These are phyloP conservation scores for Fragilariopsis cylindrus DNA, from an alignment of 108 stramenopile species.

Conservation along the genomic window DNA sequence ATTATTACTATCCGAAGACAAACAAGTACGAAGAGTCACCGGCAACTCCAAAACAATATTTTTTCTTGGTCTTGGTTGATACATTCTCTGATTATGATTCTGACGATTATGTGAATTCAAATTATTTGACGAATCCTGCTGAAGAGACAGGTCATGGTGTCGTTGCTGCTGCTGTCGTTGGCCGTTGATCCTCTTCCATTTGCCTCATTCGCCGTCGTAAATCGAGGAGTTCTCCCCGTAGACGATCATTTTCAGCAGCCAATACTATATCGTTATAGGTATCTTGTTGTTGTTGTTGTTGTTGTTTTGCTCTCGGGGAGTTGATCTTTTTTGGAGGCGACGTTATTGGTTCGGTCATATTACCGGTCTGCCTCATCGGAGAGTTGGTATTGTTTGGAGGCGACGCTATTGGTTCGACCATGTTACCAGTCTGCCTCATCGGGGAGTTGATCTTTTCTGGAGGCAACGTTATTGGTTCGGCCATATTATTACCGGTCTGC, in stretches of 20 bases:
- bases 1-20: background rate
- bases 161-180: background rate
- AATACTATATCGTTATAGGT: background rate
- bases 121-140: background rate
- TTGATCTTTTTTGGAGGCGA: too few species aligned
- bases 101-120: background rate
- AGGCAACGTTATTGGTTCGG: too few species aligned
- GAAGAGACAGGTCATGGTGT: background rate
- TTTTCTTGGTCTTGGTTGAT: background rate
- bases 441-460: too few species aligned
- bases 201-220: conserved; percentile 15
- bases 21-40: background rate
- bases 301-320: background rate
- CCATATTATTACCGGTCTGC: too few species aligned
- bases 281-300: background rate
- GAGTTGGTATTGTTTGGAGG: too few species aligned
- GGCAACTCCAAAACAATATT: conserved; percentile 8
- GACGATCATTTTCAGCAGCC: conserved; percentile 27
- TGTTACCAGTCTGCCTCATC: too few species aligned
- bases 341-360: too few species aligned
- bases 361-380: too few species aligned
- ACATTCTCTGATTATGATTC: background rate
- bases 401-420: too few species aligned
- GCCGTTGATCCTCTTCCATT: conserved; percentile 5
- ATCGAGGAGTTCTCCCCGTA: conserved; percentile 20